These are phyloP conservation scores for Teunomyces cretensis DNA, from an alignment of 805 yeast species.

Conservation along the genomic window DNA sequence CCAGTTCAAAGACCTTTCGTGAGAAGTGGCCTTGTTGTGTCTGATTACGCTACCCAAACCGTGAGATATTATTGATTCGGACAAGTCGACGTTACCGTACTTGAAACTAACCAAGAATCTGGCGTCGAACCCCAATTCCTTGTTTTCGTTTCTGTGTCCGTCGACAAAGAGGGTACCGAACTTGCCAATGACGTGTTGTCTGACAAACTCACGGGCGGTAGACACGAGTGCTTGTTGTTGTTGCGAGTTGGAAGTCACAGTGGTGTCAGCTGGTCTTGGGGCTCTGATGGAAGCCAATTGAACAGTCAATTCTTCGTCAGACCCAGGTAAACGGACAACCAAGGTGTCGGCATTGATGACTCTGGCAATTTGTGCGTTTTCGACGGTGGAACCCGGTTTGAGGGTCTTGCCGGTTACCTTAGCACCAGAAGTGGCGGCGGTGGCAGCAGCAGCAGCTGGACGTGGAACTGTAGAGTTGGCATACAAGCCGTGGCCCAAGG, in stretches of 20 bases:
- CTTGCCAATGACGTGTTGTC: conserved; percentile 71
- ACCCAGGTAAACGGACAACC: conserved; percentile 47
- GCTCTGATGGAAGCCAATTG: conserved; percentile 76
- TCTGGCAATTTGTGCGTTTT: conserved; percentile 54
- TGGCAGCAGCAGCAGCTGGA: conserved; percentile 12
- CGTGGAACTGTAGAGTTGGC: conserved; percentile 42
- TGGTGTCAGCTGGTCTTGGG: conserved; percentile 64
- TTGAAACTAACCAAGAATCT: conserved; percentile 64
- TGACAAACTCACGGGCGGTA: conserved; percentile 71
- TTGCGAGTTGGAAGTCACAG: conserved; percentile 34
- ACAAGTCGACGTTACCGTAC: conserved; percentile 56
- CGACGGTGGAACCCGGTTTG: conserved; percentile 49
- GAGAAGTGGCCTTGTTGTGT: conserved; percentile 69
- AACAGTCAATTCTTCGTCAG: conserved; percentile 58
- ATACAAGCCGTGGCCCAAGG: conserved; percentile 54
- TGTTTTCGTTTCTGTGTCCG: conserved; percentile 58
- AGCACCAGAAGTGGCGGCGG: conserved; percentile 13
- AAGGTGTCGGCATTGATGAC: conserved; percentile 70
- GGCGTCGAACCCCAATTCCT: conserved; percentile 58
- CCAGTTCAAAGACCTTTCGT: conserved; percentile 73
- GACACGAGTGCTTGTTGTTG: conserved; percentile 54
- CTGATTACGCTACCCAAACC: conserved; percentile 80
- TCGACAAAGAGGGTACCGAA: conserved; percentile 58
- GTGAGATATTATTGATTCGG: conserved; percentile 55
- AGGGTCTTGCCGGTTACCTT: conserved; percentile 18